Conservation (phyloP, 345 rosid species). For the Brassica nigra region DNA sequence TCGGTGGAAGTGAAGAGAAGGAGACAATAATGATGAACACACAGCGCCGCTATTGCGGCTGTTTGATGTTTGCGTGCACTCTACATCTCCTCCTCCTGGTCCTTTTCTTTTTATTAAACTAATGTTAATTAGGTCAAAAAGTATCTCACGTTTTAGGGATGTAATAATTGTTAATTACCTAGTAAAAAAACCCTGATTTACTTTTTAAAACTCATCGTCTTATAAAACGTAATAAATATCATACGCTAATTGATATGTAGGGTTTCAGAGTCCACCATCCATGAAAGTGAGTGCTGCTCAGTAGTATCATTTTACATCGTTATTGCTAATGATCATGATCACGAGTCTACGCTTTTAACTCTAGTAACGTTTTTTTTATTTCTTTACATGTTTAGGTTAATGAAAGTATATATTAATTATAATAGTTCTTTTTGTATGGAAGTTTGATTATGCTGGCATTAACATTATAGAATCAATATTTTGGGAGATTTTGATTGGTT, state of each 20-base stretch:
- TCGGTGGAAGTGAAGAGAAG: constrained; percentile 23
- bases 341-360: neutral
- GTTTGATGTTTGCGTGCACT: constrained; percentile 67
- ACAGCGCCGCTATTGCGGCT: constrained; percentile 87
- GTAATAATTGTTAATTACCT: neutral
- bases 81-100: constrained; percentile 23
- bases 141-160: constrained; percentile 24
- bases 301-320: neutral
- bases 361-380: neutral
- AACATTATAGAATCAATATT: neutral
- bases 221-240: neutral
- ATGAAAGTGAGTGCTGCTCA: neutral
- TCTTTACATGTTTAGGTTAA: neutral
- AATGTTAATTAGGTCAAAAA: constrained; percentile 34
- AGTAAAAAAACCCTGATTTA: neutral
- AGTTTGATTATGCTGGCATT: neutral
- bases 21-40: constrained; percentile 20
- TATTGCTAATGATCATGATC: neutral
- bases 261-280: constrained; percentile 7
- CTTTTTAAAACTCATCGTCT: neutral
- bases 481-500: neutral
- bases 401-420: neutral
- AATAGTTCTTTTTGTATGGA: constrained; percentile 1
- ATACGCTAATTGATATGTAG: constrained; percentile 12
- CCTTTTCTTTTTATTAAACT: constrained; percentile 18